Base-by-base conservation (phyloP, 495 filamentous ascomycete genomes). In the Filosporella fistucella region DNA sequence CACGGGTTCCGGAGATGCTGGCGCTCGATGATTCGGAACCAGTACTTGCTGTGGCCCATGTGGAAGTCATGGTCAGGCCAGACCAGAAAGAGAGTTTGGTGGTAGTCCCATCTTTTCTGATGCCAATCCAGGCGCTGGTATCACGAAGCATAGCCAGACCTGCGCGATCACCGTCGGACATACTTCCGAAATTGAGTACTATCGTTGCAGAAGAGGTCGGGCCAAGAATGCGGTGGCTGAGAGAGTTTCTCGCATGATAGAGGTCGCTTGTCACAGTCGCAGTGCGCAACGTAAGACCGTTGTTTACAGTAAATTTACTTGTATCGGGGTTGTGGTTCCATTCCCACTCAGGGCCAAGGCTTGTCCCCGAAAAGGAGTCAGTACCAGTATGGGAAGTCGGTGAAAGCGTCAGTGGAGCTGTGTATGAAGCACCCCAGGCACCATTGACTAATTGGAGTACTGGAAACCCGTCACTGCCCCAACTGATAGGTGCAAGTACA, bases 271-370 rank as follows among this genome's bases (percentile, higher is more conserved):
- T 81, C 4, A 80, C 66, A 1, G 68, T 70, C 9, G 70, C 74
- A 1, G 76, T 74, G 14, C 46, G 43, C 10, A 82, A 55, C 2
- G 57, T 63, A 6, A 82, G 48, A 28, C 33, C 44, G 5, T 30
- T 37, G 0, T 32, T 49, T 30, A 62, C 34, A 28, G 28, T 5
- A 25, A 34, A 71, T 35, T 62, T 66, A 10, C 41, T 54, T 22
- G 60, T 61, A 29, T 80, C 72, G 0, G 78, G 77, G 44, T 80
- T 79, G 33, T 81, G 76, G 52, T 83, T 83, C 78, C 79, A 82
- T 53, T 82, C 77, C 76, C 76, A 80, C 30, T 70, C 59, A 0
- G 66, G 60, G 7, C 64, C 55, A 4, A 82, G 52, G 5, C 54
- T 43, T 5, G 47, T 28, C 0, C 61, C 68, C 7, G 44, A 45